Base-by-base conservation (phyloP, 2,329 filamentous ascomycete genomes). In the Phialophora expanda region DNA sequence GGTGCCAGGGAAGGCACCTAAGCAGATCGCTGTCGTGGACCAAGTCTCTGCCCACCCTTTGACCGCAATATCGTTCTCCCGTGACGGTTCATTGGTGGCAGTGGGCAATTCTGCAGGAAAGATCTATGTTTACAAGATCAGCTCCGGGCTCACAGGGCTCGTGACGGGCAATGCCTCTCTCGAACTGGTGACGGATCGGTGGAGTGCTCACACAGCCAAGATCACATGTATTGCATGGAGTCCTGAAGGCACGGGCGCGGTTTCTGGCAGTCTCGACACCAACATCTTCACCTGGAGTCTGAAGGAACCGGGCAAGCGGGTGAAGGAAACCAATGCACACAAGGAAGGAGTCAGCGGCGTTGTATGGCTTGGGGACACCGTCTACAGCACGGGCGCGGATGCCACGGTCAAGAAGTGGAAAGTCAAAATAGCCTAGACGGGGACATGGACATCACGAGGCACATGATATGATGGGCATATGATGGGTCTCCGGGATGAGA, bases 321-420 rank as follows among this genome's bases (percentile, higher is more conserved):
- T 96, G 71, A 94, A 95, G 81, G 89, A 88, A 14, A 80, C 88
- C 24, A 96, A 97, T 75, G 93, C 94, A 57, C 95, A 99, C 81
- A 97, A 97, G 80, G 95, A 98, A 75, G 95, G 95, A 9, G 93
- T 98, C 20, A 92, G 90, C 71, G 94, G 91, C 17, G 90, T 98
- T 17, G 85, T 85, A 12, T 99, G 94, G 93, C 84, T 91, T 14
- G 85, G 84, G 30, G 87, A 85, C 8, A 83, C 83, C 65, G 84
- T 98, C 57, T 88, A 91, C 9, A 96, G 90, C 72, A 87, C 87
- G 4, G 95, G 95, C 54, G 91, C 89, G 11, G 95, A 99, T 84
- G 94, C 92, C 38, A 89, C 91, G 0, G 86, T 99, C 56, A 99
- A 98, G 84, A 84, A 94, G 57, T 99, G 95, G 95, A 84, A 80